Base-by-base conservation (phyloP, 768 basidiomycete genomes). In the Auriscalpium vulgare region DNA sequence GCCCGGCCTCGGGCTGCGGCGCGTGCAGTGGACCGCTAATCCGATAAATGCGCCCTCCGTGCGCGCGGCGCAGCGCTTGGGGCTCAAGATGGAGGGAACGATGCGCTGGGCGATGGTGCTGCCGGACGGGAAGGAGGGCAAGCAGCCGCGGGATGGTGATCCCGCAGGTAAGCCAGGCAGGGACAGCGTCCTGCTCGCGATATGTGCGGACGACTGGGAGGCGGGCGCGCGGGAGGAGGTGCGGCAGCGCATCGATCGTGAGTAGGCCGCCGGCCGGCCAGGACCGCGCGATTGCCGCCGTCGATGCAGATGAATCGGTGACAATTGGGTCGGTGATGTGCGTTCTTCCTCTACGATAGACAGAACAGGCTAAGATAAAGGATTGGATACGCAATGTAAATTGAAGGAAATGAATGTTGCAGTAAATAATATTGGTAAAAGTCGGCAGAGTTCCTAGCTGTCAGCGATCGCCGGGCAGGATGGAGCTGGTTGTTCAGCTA, bases 191-290 rank as follows among this genome's bases (percentile, higher is more conserved):
- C 51, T 78, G n/a, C 62, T 86, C 23, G 70, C 75, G 6, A 54
- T 82, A 4, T 83, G 80, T 48, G 84, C 78, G 76, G 84, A 86
- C 63, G 77, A 79, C 54, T 87, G 84, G 83, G 78, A 80, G 51
- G 61, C 59, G 7, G 74, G 74, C 23, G 69, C 59, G 2, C 71
- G 66, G 57, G 72, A 75, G 48, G 61, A 60, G 14, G 72, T 75
- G 2, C 65, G 69, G 40, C 48, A 52, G 9, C 59, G 72, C 23
- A 74, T 79, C 45, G 36, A 53, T 9, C 51, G 57, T 5, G 50
- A 13, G 29, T 29, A 29, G 29, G 29, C 29, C 29, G 29, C 29
- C n/a, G n/a, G n/a, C n/a, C n/a, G n/a, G n/a, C n/a, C n/a, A n/a
- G n/a, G n/a, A n/a, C n/a, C n/a, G n/a, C n/a, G n/a, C n/a, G n/a